phyloP scores from a whole-genome alignment of 352 stramenopile species.

The Globisporangium cederbergense region DNA sequence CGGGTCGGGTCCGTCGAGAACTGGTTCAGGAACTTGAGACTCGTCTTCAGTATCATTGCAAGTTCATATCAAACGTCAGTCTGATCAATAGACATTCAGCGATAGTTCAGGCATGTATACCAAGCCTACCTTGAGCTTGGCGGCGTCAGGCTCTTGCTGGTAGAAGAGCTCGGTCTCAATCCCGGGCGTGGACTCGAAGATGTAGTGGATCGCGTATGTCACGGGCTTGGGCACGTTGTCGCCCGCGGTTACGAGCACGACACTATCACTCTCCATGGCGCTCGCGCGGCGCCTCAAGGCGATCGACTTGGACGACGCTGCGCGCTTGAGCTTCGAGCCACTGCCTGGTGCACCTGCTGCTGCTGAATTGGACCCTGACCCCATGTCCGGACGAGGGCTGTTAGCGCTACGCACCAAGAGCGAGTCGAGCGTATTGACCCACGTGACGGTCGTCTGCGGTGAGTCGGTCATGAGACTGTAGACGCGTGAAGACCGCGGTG shows the following conservation, averaged over 20 bases:
- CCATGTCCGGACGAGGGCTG: constrained; percentile 59
- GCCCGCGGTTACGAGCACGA: constrained; percentile 34
- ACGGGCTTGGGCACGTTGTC: constrained; percentile 57
- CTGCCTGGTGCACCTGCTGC: constrained; percentile 8
- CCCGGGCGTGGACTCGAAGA: constrained; percentile 73
- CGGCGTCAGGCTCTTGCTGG: constrained; percentile 40
- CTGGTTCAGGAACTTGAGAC: constrained; percentile 64
- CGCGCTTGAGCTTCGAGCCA: constrained; percentile 22
- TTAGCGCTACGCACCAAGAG: constrained; percentile 69
- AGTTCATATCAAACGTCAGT: constrained; percentile 3
- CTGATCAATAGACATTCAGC: constrained; percentile 1
- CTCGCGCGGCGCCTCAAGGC: constrained; percentile 34
- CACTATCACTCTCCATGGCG: constrained; percentile 41
- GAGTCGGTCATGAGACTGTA: constrained; percentile 81
- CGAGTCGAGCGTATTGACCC: constrained; percentile 74
- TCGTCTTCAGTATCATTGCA: constrained; percentile 16
- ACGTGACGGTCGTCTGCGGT: constrained; percentile 63
- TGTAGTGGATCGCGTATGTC: constrained; percentile 72
- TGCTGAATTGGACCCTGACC: constrained; percentile 6
- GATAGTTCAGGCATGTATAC: neutral
- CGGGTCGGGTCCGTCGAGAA: constrained; percentile 35
- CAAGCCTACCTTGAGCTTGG: constrained; percentile 45
- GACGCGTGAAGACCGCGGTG: constrained; percentile 57
- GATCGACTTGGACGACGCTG: constrained; percentile 21
- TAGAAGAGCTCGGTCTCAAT: constrained; percentile 80